Conservation (phyloP, 192 early-diverging fungal genomes). For the Coemansia sp. region DNA sequence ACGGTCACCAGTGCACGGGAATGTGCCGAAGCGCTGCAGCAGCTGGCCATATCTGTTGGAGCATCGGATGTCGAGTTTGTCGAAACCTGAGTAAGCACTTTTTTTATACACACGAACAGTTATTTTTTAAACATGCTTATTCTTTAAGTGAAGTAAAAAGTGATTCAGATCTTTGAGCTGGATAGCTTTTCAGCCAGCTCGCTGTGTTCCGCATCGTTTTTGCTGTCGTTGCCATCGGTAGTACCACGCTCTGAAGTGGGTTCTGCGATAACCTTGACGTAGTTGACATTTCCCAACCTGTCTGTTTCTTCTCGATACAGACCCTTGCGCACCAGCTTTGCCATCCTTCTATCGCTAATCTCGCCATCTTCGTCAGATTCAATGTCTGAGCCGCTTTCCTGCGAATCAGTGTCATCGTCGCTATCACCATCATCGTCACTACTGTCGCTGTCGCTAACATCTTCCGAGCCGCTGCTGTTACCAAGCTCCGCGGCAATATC, state of each 20-base stretch:
- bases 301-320: slow-evolving; percentile 33
- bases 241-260: not conserved
- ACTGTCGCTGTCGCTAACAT: slow-evolving; percentile 1
- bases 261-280: slow-evolving; percentile 11
- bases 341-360: slow-evolving; percentile 29
- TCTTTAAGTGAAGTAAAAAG: not conserved
- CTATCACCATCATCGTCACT: slow-evolving; percentile 20
- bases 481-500: slow-evolving; percentile 21
- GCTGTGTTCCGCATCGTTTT: not conserved
- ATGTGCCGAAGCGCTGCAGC: slow-evolving; percentile 39
- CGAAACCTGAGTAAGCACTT: slow-evolving; percentile 1
- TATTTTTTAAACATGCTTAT: not conserved
- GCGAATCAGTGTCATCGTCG: slow-evolving; percentile 3
- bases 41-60: slow-evolving; percentile 19
- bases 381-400: not conserved
- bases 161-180: not conserved
- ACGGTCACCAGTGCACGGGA: slow-evolving; percentile 41
- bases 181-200: slow-evolving; percentile 12
- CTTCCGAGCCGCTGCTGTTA: not conserved
- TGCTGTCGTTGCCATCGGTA: not conserved
- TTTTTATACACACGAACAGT: not conserved
- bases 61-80: slow-evolving; percentile 13
- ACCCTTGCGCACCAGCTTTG: slow-evolving; percentile 39
- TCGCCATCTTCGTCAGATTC: slow-evolving; percentile 5
- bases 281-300: slow-evolving; percentile 42